These are phyloP conservation scores for Chaetomium olivaceum DNA, from an alignment of 2,329 filamentous ascomycete species.

Conservation along the genomic window DNA sequence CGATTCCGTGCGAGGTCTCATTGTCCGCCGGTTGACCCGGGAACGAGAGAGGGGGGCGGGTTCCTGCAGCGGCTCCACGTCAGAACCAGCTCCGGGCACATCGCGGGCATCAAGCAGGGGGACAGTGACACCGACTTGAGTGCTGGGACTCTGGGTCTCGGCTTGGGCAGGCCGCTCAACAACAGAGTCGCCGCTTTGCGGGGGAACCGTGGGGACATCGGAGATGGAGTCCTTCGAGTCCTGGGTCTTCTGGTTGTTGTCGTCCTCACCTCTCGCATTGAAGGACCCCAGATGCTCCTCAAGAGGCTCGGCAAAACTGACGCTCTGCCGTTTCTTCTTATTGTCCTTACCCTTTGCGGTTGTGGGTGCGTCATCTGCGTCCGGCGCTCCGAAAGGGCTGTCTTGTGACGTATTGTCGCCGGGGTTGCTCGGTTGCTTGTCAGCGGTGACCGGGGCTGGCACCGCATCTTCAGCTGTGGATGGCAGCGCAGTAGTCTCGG, in stretches of 20 bases:
- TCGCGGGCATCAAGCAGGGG: slow-evolving; percentile 14
- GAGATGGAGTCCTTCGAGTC: slow-evolving; percentile 23
- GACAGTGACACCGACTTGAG: slow-evolving; percentile 24
- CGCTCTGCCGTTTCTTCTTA: slow-evolving; percentile 35
- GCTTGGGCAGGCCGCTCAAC: slow-evolving; percentile 12
- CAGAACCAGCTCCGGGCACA: slow-evolving; percentile 19
- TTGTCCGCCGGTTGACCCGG: slow-evolving; percentile 6
- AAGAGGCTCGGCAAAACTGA: slow-evolving; percentile 29
- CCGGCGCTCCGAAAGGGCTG: slow-evolving; percentile 7
- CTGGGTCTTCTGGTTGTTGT: slow-evolving; percentile 16
- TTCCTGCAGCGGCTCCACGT: slow-evolving; percentile 24
- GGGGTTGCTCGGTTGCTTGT: not conserved
- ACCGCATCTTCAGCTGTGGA: not conserved
- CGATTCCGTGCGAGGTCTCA: not conserved
- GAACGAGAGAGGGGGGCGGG: slow-evolving; percentile 1
- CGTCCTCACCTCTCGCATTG: slow-evolving; percentile 28
- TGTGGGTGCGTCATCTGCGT: slow-evolving; percentile 11
- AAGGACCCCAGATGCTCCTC: slow-evolving; percentile 24
- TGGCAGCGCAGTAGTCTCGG: not conserved
- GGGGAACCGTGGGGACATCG: slow-evolving; percentile 19
- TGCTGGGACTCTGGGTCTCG: slow-evolving; percentile 19
- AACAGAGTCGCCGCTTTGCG: slow-evolving; percentile 16
- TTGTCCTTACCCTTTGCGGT: slow-evolving; percentile 37
- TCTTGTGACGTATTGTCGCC: slow-evolving; percentile 1
- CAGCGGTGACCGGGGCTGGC: not conserved